Conservation (phyloP, 73 alveolate species). For the Uronychia binucleata region DNA sequence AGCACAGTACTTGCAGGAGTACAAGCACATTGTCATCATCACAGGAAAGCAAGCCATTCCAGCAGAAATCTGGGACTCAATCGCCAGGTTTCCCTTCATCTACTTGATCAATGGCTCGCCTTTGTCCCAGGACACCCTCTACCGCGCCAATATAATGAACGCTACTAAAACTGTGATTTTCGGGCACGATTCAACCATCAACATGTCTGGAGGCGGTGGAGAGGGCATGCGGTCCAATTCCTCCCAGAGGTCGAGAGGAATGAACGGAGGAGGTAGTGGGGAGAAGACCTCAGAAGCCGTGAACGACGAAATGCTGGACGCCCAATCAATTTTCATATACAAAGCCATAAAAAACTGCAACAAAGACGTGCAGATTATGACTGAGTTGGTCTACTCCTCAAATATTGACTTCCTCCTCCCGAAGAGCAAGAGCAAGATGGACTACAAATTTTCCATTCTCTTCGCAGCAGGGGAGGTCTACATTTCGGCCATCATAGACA, state of each 20-base stretch:
- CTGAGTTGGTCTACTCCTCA: conserved; percentile 91
- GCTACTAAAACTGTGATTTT: conserved; percentile 98
- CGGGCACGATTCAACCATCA: conserved; percentile 84
- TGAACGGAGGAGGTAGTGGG: conserved; percentile 3
- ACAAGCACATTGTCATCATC: conserved; percentile 86
- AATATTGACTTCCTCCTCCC: conserved; percentile 94
- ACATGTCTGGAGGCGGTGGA: conserved; percentile 14
- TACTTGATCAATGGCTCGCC: conserved; percentile 92
- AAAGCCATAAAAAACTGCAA: conserved; percentile 94
- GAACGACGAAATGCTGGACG: conserved; percentile 95
- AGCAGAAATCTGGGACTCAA: conserved; percentile 89
- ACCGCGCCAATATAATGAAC: conserved; percentile 89
- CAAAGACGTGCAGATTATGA: conserved; percentile 87
- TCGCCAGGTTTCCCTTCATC: conserved; percentile 87
- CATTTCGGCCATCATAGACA: conserved; percentile 96
- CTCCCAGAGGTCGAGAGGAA: background rate
- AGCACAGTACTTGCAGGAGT: conserved; percentile 92
- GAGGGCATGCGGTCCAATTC: background rate
- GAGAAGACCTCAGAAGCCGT: conserved; percentile 11
- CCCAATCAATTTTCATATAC: conserved; percentile 92
- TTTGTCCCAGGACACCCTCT: conserved; percentile 75
- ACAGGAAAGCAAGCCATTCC: conserved; percentile 80
- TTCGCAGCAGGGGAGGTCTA: conserved; percentile 98
- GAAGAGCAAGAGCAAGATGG: conserved; percentile 60
- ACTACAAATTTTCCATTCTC: conserved; percentile 85